Evolutionary conservation across 768 basidiomycete species (phyloP).

Genomic region (Hydnomerulius pinastri): DNA sequence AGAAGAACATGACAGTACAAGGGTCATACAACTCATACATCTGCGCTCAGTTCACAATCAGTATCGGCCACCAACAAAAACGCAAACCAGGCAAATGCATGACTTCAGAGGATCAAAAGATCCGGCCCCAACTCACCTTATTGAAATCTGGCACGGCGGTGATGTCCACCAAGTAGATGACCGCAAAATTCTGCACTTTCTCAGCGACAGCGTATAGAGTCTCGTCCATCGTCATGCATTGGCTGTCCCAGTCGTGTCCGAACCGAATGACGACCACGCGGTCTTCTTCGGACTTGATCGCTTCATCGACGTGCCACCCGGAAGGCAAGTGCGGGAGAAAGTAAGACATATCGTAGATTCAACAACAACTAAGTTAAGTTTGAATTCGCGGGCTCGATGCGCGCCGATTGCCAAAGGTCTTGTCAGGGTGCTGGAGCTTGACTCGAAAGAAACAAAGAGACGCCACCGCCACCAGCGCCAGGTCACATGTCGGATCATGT

Average conservation of each 20-base stretch:
- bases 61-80: not conserved
- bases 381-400: not conserved
- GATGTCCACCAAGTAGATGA: constrained; percentile 94
- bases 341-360: constrained; percentile 83
- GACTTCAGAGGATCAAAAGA: not conserved
- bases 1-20: constrained; percentile 98
- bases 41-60: constrained; percentile 38
- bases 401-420: not conserved
- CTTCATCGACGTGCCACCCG: constrained; percentile 99
- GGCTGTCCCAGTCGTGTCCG: constrained; percentile 89
- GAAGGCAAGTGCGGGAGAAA: constrained; percentile 87
- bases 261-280: constrained; percentile 93
- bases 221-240: constrained; percentile 99
- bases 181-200: constrained; percentile 98
- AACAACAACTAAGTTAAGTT: not conserved
- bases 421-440: not conserved
- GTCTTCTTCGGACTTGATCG: constrained; percentile 97
- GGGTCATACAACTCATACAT: constrained; percentile 99
- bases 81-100: not conserved
- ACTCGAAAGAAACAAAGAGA: no score
- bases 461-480: no score
- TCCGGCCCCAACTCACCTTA: constrained; percentile 59
- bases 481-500: no score
- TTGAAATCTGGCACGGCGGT: constrained; percentile 98
- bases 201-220: constrained; percentile 90